Percentiles rank a stretch among this genome's conserved stretches.
Conservation (phyloP, 2,329 filamentous ascomycete genomes). For the Pseudofabraea citricarpa region DNA sequence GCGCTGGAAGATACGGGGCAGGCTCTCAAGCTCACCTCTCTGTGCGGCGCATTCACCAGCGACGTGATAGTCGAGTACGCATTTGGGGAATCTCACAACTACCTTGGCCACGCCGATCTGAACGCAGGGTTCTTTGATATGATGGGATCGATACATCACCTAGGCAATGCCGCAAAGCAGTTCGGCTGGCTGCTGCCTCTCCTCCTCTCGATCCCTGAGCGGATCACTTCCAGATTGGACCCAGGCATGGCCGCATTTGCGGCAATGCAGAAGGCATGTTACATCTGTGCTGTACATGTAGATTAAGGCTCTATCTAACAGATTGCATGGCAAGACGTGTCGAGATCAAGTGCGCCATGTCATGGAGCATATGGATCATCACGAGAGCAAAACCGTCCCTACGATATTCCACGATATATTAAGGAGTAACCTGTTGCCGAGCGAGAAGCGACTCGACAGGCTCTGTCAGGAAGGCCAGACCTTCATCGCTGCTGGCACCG, state of each 20-base stretch:
- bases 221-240: not conserved
- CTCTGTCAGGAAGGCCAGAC: conserved; percentile 18
- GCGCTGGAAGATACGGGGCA: not conserved
- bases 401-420: conserved; percentile 10
- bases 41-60: conserved; percentile 22
- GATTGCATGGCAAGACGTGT: too few species aligned
- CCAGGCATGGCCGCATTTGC: conserved; percentile 5
- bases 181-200: conserved; percentile 6
- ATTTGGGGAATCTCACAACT: conserved; percentile 25
- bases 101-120: conserved; percentile 22
- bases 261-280: not conserved
- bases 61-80: conserved; percentile 29
- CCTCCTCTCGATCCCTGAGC: conserved; percentile 2
- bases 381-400: conserved; percentile 9
- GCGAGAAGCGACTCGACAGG: not conserved
- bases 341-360: not conserved
- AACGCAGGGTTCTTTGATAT: conserved; percentile 23
- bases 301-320: too few species aligned
- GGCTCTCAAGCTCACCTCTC: conserved; percentile 22
- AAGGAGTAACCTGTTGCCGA: not conserved
- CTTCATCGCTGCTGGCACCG: conserved; percentile 25
- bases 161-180: conserved; percentile 11
- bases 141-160: conserved; percentile 16
- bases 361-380: not conserved
- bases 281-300: too few species aligned